phyloP scores from a whole-genome alignment of 1,284 basidiomycete species.

The Puccinia horiana region DNA sequence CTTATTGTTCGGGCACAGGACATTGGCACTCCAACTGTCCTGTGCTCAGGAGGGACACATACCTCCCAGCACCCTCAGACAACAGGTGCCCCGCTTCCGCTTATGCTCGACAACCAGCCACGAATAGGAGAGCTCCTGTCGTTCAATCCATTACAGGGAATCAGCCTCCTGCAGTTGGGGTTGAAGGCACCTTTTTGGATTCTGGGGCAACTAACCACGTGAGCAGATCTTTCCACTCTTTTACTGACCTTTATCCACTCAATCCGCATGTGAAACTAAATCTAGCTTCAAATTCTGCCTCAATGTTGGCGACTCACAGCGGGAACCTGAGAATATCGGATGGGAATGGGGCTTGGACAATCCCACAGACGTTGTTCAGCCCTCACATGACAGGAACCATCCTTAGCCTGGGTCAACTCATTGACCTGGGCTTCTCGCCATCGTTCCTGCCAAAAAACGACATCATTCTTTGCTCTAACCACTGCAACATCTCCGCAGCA shows the following conservation, averaged over 20 bases:
- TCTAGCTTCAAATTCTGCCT: neutral
- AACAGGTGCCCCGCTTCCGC: neutral
- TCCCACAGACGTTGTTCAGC: neutral
- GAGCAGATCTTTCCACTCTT: constrained; percentile 1
- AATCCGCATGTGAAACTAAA: neutral
- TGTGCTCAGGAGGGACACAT: neutral
- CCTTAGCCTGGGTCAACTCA: neutral
- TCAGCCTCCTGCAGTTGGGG: neutral
- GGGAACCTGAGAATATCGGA: neutral
- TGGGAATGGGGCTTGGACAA: neutral
- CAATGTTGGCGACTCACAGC: neutral
- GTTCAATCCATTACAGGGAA: neutral
- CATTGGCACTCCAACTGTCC: neutral
- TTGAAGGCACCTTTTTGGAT: neutral
- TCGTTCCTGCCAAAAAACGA: neutral
- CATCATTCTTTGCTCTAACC: neutral
- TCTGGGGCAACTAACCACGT: constrained; percentile 19
- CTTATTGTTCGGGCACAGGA: neutral
- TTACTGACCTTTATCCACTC: neutral
- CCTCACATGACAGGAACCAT: neutral
- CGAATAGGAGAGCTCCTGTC: neutral
- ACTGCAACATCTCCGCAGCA: neutral
- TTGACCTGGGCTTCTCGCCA: neutral
- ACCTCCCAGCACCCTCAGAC: neutral
- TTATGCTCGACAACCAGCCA: neutral